These are phyloP conservation scores for Colletotrichum liaoningense DNA, from an alignment of 2,329 filamentous ascomycete genomes.

Conservation along the genomic window DNA sequence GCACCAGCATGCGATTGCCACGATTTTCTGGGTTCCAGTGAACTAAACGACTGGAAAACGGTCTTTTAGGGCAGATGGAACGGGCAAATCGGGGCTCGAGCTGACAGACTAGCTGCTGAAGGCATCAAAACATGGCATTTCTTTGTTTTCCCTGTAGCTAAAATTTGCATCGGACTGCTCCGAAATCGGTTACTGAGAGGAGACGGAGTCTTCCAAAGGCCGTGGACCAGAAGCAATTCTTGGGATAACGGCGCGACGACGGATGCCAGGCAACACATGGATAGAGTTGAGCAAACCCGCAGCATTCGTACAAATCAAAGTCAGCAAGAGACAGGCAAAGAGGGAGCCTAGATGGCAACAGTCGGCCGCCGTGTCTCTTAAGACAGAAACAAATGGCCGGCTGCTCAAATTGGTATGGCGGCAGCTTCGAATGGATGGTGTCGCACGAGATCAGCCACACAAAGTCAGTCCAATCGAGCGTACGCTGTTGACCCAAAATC, in stretches of 20 bases:
- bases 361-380: not conserved
- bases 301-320: not conserved
- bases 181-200: not conserved
- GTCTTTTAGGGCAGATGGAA: not conserved
- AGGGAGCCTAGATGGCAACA: not conserved
- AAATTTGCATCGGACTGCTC: not conserved
- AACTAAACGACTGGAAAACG: not conserved
- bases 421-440: not conserved
- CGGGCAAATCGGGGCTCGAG: not conserved
- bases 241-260: not conserved
- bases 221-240: not conserved
- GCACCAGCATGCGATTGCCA: not conserved
- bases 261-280: too few relatives aligned
- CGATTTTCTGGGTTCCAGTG: not conserved
- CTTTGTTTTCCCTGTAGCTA: not conserved
- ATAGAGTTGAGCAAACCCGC: not conserved
- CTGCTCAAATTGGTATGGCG: not conserved
- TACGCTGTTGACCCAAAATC: not conserved
- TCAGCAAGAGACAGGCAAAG: not conserved
- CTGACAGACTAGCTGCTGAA: not conserved
- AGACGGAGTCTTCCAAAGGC: not conserved
- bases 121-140: not conserved
- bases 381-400: not conserved
- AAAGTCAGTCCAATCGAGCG: not conserved
- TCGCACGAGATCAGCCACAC: not conserved